Percentiles rank a stretch among this genome's conserved stretches.
Evolutionary conservation across 1,284 basidiomycete species (phyloP).

Genomic region (Sporisorium graminicola): DNA sequence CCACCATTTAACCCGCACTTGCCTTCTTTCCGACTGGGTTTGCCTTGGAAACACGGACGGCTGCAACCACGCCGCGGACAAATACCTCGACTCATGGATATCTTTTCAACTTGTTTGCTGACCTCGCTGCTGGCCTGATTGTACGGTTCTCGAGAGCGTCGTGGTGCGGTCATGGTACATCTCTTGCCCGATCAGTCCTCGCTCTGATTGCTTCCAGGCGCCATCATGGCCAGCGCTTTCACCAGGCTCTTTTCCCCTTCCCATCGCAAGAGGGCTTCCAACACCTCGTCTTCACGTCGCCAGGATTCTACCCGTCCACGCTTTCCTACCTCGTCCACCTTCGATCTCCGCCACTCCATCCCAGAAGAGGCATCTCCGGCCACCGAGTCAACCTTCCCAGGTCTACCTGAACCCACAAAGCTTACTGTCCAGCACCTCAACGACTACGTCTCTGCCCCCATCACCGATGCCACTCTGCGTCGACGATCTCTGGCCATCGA

Average conservation of each 20-base stretch:
- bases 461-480: conserved; percentile 37
- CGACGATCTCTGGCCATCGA: conserved; percentile 33
- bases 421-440: conserved; percentile 40
- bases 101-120: too few relatives aligned
- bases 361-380: conserved; percentile 29
- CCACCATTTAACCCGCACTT: neutral
- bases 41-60: neutral
- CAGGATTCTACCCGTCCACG: conserved; percentile 25
- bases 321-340: conserved; percentile 32
- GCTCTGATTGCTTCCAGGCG: neutral
- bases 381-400: conserved; percentile 15
- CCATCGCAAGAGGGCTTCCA: conserved; percentile 30
- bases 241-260: conserved; percentile 36
- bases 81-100: neutral
- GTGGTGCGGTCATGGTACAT: conserved; percentile 5
- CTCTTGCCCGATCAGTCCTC: neutral
- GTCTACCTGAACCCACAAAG: conserved; percentile 9
- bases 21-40: neutral
- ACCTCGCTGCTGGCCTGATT: neutral
- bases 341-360: conserved; percentile 38
- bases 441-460: conserved; percentile 23
- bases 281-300: conserved; percentile 23
- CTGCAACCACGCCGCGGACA: too few relatives aligned
- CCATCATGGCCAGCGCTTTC: conserved; percentile 40
- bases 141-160: neutral